Conservation (phyloP, 345 rosid species). For the Arabis alpina region DNA sequence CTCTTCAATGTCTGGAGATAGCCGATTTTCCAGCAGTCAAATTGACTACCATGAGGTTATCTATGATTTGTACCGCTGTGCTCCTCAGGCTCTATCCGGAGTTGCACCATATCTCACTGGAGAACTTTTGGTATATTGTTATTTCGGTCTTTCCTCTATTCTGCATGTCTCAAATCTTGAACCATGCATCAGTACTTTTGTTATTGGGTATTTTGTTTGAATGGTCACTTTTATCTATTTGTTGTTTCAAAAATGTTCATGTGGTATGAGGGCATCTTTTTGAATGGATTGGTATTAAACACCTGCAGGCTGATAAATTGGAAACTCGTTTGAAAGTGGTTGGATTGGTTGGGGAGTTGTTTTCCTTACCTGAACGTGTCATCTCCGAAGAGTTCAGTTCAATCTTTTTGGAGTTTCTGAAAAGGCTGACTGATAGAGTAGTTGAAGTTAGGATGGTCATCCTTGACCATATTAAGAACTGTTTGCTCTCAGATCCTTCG, state of each 20-base stretch:
- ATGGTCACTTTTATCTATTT: background rate
- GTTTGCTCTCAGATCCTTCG: constrained; percentile 70
- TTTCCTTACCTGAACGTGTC: constrained; percentile 70
- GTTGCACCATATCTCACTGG: constrained; percentile 90
- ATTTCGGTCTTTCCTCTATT: constrained; percentile 11
- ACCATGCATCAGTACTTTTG: constrained; percentile 20
- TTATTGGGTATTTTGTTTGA: constrained; percentile 23
- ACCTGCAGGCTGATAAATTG: constrained; percentile 81
- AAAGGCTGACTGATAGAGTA: constrained; percentile 92
- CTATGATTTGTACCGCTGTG: constrained; percentile 77
- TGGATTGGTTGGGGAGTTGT: constrained; percentile 82
- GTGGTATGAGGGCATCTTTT: constrained; percentile 33
- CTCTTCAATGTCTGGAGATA: constrained; percentile 88
- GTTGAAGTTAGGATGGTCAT: constrained; percentile 84
- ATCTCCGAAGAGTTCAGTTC: constrained; percentile 79
- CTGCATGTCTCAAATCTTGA: constrained; percentile 15
- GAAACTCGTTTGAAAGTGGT: constrained; percentile 90
- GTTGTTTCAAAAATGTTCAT: constrained; percentile 11
- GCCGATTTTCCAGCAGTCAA: constrained; percentile 52
- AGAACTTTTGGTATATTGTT: constrained; percentile 81
- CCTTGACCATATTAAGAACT: constrained; percentile 84
- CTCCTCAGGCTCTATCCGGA: constrained; percentile 85
- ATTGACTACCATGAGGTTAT: constrained; percentile 92
- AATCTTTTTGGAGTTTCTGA: constrained; percentile 84
- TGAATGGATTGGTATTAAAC: constrained; percentile 16